Evolutionary conservation across 179 eudicot genomes (phyloP).

Genomic region (Drosera spatulata): DNA sequence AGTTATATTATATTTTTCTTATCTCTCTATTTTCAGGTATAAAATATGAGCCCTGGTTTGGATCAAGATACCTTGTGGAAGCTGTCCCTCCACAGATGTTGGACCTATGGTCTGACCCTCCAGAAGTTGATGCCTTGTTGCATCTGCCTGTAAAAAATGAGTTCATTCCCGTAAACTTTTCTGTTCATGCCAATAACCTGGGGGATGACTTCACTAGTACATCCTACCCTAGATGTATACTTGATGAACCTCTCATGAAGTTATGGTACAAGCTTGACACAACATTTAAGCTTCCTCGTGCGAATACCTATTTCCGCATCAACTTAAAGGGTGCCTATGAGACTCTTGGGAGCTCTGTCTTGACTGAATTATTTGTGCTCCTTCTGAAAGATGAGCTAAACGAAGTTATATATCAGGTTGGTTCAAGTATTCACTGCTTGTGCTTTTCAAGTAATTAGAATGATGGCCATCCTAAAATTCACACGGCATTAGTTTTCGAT

Average conservation of each 20-base stretch:
- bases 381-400: conserved; percentile 93
- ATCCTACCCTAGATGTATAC: conserved; percentile 60
- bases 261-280: conserved; percentile 88
- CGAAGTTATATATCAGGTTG: conserved; percentile 86
- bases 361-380: conserved; percentile 78
- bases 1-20: no score
- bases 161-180: conserved; percentile 74
- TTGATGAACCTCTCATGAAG: conserved; percentile 75
- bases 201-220: conserved; percentile 20
- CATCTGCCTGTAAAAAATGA: conserved; percentile 87
- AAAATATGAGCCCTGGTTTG: conserved; percentile 87
- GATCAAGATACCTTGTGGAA: conserved; percentile 69
- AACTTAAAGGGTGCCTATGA: conserved; percentile 62
- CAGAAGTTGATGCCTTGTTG: conserved; percentile 52
- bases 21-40: conserved; percentile 24
- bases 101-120: conserved; percentile 75
- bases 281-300: conserved; percentile 88
- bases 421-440: conserved; percentile 1
- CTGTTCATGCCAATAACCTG: conserved; percentile 45
- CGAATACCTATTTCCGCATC: conserved; percentile 87
- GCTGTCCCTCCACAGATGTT: conserved; percentile 50
- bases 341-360: conserved; percentile 46
- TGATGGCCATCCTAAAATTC: no score
- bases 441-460: no score
- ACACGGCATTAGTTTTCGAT: no score